These are phyloP conservation scores for Rachicladosporium sp. DNA, from an alignment of 2,329 filamentous ascomycete genomes.

Conservation along the genomic window DNA sequence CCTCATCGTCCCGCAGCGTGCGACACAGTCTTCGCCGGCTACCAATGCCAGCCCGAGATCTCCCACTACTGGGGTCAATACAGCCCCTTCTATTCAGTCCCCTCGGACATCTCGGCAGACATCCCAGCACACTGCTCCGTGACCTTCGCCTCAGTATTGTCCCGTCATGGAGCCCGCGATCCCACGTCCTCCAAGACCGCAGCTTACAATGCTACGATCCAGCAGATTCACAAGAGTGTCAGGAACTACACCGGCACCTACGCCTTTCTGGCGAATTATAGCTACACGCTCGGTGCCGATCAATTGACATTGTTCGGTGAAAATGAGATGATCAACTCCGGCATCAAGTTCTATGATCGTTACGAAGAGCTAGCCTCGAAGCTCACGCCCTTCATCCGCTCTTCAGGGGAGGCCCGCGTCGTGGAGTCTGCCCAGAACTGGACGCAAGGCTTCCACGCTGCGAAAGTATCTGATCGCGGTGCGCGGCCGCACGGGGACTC, in stretches of 20 bases:
- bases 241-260: slow-evolving; percentile 49
- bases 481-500: slow-evolving; percentile 25
- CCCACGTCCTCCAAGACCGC: slow-evolving; percentile 59
- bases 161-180: slow-evolving; percentile 73
- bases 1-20: slow-evolving; percentile 7
- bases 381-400: slow-evolving; percentile 57
- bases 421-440: slow-evolving; percentile 65
- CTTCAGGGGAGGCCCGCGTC: slow-evolving; percentile 58
- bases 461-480: slow-evolving; percentile 33
- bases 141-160: slow-evolving; percentile 70
- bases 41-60: slow-evolving; percentile 49
- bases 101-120: slow-evolving; percentile 48
- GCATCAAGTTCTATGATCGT: slow-evolving; percentile 60
- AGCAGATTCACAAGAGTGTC: slow-evolving; percentile 49
- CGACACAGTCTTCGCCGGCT: slow-evolving; percentile 34
- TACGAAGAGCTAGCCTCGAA: slow-evolving; percentile 52
- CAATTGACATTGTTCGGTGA: slow-evolving; percentile 57
- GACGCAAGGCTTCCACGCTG: slow-evolving; percentile 57
- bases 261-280: slow-evolving; percentile 58
- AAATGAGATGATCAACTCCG: slow-evolving; percentile 61
- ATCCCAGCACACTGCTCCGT: slow-evolving; percentile 58
- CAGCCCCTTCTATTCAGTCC: slow-evolving; percentile 68
- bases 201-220: slow-evolving; percentile 51
- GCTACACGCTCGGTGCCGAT: slow-evolving; percentile 59
- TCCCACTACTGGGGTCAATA: slow-evolving; percentile 77